These are phyloP conservation scores for Tuber borchii DNA, from an alignment of 495 filamentous ascomycete genomes.

Conservation along the genomic window DNA sequence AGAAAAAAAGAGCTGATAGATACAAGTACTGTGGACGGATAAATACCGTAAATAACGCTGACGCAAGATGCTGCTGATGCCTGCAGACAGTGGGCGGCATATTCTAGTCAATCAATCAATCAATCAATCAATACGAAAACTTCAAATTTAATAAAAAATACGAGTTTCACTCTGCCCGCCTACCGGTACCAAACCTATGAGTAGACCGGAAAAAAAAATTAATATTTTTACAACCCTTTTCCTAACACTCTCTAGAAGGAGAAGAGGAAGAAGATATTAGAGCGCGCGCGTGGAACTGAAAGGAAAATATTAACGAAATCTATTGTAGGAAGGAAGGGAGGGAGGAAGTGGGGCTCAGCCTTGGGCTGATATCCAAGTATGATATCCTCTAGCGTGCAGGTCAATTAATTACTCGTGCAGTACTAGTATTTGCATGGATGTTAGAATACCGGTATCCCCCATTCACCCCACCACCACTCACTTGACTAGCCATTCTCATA, in stretches of 20 bases:
- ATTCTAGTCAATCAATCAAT: not conserved
- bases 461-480: no score
- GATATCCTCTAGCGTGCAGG: not conserved
- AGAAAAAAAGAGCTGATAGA: not conserved
- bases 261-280: not conserved
- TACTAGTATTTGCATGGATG: no score
- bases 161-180: no score
- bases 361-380: not conserved
- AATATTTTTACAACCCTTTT: no score
- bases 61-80: not conserved
- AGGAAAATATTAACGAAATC: no score
- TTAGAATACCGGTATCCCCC: no score
- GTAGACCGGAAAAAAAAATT: no score
- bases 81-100: not conserved
- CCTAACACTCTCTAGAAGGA: no score
- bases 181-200: not conserved
- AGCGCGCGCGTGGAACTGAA: not conserved
- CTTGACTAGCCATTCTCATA: no score
- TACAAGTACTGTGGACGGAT: not conserved
- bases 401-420: not conserved
- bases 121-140: not conserved
- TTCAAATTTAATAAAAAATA: not conserved
- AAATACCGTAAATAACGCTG: not conserved
- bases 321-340: not conserved
- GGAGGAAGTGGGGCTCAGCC: not conserved